These are phyloP conservation scores for Myxozyma kluyveri DNA, from an alignment of 805 yeast genomes.

Conservation along the genomic window DNA sequence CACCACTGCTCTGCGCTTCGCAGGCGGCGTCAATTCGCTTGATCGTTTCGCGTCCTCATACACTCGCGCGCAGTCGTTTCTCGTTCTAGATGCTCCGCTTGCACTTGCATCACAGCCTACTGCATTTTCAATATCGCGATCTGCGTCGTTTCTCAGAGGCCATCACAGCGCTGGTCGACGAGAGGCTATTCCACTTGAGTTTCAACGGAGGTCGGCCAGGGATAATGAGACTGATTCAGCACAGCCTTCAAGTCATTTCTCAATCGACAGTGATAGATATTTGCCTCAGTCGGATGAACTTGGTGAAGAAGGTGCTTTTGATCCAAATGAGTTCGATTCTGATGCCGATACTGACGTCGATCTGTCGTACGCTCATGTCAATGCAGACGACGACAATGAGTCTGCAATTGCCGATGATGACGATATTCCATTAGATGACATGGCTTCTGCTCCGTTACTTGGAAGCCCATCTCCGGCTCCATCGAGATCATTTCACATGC, in stretches of 20 bases:
- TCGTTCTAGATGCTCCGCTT: slow-evolving; percentile 49
- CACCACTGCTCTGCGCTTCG: slow-evolving; percentile 13
- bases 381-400: slow-evolving; percentile 6
- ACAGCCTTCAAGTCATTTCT: neutral
- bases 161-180: slow-evolving; percentile 7
- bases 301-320: neutral
- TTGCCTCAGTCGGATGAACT: neutral
- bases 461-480: neutral
- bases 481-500: slow-evolving; percentile 2
- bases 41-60: slow-evolving; percentile 77
- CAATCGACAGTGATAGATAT: neutral
- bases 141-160: slow-evolving; percentile 2
- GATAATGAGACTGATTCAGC: slow-evolving; percentile 23
- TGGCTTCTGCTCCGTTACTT: neutral
- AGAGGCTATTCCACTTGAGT: slow-evolving; percentile 61
- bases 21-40: slow-evolving; percentile 59
- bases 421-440: slow-evolving; percentile 10
- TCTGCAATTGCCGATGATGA: neutral
- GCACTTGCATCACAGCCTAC: slow-evolving; percentile 60
- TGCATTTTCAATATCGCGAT: neutral
- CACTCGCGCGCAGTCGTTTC: slow-evolving; percentile 74
- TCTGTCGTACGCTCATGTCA: no score
- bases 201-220: slow-evolving; percentile 48
- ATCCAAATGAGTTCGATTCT: neutral
- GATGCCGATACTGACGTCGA: neutral